A percentile compares a stretch with the other conserved stretches of the same genome.
Conservation (phyloP, 805 yeast species). For the Kazachstania bromeliacearum region DNA sequence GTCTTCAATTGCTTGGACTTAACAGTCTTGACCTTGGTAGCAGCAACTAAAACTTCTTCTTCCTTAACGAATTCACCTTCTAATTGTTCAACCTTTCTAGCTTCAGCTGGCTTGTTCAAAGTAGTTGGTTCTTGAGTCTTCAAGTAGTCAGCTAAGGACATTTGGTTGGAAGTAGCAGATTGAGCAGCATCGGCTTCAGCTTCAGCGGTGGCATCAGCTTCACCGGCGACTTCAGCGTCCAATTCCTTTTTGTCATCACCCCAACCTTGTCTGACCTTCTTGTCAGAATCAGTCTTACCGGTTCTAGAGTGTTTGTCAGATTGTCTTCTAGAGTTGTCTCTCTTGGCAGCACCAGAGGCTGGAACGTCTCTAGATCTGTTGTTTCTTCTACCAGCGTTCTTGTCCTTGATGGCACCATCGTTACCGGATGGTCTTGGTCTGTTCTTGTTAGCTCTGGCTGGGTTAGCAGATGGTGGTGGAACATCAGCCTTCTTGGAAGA, state of each 20-base stretch:
- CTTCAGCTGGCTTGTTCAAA: slow-evolving; percentile 43
- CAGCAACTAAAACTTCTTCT: slow-evolving; percentile 48
- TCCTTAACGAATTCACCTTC: slow-evolving; percentile 52
- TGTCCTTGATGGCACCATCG: slow-evolving; percentile 77
- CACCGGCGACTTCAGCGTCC: slow-evolving; percentile 52
- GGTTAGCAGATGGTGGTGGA: slow-evolving; percentile 74
- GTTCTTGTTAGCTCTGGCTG: slow-evolving; percentile 65
- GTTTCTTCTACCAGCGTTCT: slow-evolving; percentile 58
- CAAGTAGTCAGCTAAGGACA: slow-evolving; percentile 82
- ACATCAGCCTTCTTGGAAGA: slow-evolving; percentile 81
- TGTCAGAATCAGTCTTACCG: slow-evolving; percentile 75
- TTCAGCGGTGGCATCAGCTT: slow-evolving; percentile 61
- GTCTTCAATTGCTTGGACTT: slow-evolving; percentile 72
- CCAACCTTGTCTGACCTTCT: slow-evolving; percentile 81
- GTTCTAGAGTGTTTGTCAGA: slow-evolving; percentile 81
- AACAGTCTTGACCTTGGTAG: slow-evolving; percentile 56
- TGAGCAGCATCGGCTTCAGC: slow-evolving; percentile 40
- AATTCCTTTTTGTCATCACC: slow-evolving; percentile 68
- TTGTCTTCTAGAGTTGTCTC: slow-evolving; percentile 43
- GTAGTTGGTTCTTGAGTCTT: slow-evolving; percentile 44
- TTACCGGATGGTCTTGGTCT: slow-evolving; percentile 69
- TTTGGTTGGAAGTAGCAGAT: slow-evolving; percentile 33
- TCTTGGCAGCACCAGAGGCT: slow-evolving; percentile 44
- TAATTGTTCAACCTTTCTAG: slow-evolving; percentile 23
- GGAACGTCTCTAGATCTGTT: slow-evolving; percentile 42